Evolutionary conservation across 495 filamentous ascomycete species (phyloP), one percentile per base, ranked within the genome.

Genomic region (Mytilinidion resinicola): DNA sequence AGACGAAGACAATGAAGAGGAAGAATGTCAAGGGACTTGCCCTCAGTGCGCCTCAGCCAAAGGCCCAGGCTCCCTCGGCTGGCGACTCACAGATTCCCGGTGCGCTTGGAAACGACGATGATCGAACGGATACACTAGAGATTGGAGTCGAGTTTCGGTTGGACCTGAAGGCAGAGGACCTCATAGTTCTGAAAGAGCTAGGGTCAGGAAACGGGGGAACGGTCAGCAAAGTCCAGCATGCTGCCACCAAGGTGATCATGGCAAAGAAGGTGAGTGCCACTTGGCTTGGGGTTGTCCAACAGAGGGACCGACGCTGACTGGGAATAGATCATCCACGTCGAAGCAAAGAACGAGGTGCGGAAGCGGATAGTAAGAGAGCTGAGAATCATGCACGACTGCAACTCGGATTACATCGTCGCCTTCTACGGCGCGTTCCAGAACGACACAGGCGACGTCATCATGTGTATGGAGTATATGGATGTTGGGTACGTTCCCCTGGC

Each of bases 381-480:
- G 20, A 89, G 96, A 67, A 96, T 98, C 64, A 96, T 96, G 82
- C 90, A 96, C 70, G 91, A 96, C 60, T 97, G 93, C 74, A 93
- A 96, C 60, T 96, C 87, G 8, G 88, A 91, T 41, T 90, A 91
- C 69, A 97, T 98, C 65, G 93, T 98, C 21, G 95, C 85, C 12
- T 97, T 97, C 72, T 96, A 96, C 66, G 93, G 93, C 48, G 93
- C 93, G 20, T 97, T 97, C 73, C 81, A 96, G 57, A 96, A 96
- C 65, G 90, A 96, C 64, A 87, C 86, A 46, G 88, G 93, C 61
- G 93, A 97, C 74, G 95, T 98, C 59, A 90, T 96, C 59, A 87
- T 98, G 87, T 98, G 93, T 70, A 98, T 98, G 93, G 93, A 98
- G 71, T 96, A 98, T 68, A 96, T 96, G 91, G 93, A 98, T 77